Conservation (phyloP, 1,284 basidiomycete species). For the Salmacisia buchloeana region DNA sequence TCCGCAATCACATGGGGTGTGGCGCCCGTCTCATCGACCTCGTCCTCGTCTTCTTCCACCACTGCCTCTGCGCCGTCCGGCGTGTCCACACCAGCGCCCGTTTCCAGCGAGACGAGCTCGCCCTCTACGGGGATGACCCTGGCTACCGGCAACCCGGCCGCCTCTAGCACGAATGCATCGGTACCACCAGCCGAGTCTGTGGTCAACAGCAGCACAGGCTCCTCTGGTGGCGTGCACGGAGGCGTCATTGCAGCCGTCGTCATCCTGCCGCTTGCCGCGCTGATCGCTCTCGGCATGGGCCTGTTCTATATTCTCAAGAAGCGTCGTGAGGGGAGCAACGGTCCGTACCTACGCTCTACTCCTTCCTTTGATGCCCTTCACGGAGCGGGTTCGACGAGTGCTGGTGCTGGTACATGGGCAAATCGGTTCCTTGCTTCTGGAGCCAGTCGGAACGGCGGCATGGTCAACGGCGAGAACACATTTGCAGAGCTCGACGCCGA, state of each 20-base stretch:
- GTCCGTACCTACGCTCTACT: neutral
- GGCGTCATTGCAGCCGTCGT: constrained; percentile 2
- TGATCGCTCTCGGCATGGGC: constrained; percentile 1
- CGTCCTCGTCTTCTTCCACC: neutral
- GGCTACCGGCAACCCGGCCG: neutral
- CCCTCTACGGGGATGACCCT: neutral
- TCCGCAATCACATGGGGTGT: neutral
- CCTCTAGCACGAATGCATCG: too few relatives aligned
- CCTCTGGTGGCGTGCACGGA: neutral
- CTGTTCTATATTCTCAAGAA: neutral
- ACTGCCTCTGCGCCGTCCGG: neutral
- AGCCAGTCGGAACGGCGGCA: neutral
- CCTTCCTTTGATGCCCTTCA: neutral
- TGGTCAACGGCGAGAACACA: neutral
- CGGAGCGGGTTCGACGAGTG: neutral
- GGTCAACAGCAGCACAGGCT: neutral
- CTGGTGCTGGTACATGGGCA: neutral
- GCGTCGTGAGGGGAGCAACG: neutral
- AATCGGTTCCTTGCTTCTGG: neutral
- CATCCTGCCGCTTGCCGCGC: neutral
- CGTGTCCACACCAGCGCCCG: neutral
- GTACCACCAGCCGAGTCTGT: too few relatives aligned
- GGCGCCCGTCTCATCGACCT: neutral
- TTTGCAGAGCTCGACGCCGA: neutral
- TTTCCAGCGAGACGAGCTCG: neutral